phyloP scores from a whole-genome alignment of 306 rosid species.

The cucumber (Cucumis sativus) region DNA sequence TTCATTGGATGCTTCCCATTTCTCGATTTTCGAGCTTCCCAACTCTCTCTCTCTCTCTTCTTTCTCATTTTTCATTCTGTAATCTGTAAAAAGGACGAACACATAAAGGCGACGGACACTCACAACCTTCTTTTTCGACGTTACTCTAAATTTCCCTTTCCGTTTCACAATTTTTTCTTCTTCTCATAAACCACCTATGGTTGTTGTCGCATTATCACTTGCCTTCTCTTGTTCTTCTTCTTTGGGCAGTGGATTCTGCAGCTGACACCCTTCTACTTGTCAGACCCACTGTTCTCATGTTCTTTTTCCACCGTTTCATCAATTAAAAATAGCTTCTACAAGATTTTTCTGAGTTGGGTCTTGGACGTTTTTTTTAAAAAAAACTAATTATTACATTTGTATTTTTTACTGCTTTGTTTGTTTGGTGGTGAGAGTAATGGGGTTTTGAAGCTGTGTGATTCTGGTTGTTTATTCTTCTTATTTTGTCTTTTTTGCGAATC shows the following conservation, averaged over 20 bases:
- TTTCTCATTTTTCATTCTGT: background rate
- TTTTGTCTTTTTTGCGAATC: background rate
- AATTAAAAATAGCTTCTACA: background rate
- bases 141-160: constrained; percentile 19
- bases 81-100: constrained; percentile 18
- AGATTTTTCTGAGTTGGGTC: background rate
- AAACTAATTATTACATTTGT: background rate
- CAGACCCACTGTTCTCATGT: background rate
- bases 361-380: background rate
- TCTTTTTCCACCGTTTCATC: background rate
- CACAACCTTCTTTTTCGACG: constrained; percentile 4
- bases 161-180: constrained; percentile 11
- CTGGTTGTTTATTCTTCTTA: background rate
- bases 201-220: background rate
- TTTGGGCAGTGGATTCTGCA: background rate
- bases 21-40: constrained; percentile 25
- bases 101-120: constrained; percentile 13
- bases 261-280: constrained; percentile 4
- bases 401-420: background rate
- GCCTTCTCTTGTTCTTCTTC: background rate
- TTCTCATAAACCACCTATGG: background rate
- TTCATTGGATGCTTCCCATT: constrained; percentile 37
- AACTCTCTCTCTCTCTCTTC: background rate
- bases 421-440: background rate
- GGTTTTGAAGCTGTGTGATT: background rate